Base-by-base conservation (phyloP, 2,329 filamentous ascomycete genomes). In the Xylaria sp. region DNA sequence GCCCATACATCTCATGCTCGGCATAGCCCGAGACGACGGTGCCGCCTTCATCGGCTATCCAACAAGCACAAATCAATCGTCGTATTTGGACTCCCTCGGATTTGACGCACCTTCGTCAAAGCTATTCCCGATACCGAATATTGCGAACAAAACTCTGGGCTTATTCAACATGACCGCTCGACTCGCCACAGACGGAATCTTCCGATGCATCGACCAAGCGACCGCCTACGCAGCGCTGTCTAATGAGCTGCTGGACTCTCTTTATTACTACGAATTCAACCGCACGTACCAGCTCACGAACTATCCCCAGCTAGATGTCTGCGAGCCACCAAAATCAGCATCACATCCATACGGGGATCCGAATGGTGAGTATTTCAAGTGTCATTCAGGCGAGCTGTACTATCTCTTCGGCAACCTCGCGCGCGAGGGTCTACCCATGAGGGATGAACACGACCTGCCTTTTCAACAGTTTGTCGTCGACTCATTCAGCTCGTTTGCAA, bases 261-360 rank as follows among this genome's bases (percentile, higher is more conserved):
- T 46, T n/a, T 46, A 46, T 18, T 46, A 46, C 41, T 46, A 46
- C 41, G 41, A 46, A n/a, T 46, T 46, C 41, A 46, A 46, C 41
- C 41, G 41, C 18, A 46, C 41, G 41, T 46, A 46, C 41, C 41
- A 46, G 5, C 15, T n/a, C 41, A 46, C 13, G 13, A 46, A n/a
- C 41, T 46, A n/a, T 7, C 41, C 41, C 15, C 41, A 46, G 18
- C 6, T 46, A 8, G 18, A 46, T 7, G 41, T 46, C 13, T 46
- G 41, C 41, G 41, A 46, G 41, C 41, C 41, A 18, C 41, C 41
- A n/a, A 46, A 46, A 46, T 46, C 41, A 46, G 18, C 15, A 3
- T n/a, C 15, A 46, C 18, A 46, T 46, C 41, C 41, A 46, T 46
- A n/a, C 3, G 41, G 41, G 13, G 41, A 46, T 46, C 41, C 41